Conservation (phyloP, 2,329 filamentous ascomycete species). For the Epichloe coenophiala region DNA sequence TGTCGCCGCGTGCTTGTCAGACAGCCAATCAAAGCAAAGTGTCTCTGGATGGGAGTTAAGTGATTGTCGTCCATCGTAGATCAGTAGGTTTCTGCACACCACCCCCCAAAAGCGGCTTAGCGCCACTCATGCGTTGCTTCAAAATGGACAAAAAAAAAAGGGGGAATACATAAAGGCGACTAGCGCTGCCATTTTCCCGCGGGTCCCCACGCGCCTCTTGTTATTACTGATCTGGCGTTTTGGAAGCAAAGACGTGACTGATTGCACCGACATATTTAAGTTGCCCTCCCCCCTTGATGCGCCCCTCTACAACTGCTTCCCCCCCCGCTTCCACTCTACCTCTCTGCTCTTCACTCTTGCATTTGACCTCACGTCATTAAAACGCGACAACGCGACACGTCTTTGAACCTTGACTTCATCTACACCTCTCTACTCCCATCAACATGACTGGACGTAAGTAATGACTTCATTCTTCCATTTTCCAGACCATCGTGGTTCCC, state of each 20-base stretch:
- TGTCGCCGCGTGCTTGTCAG: no score
- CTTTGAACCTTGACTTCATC: not conserved
- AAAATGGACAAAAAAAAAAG: not conserved
- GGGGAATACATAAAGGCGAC: not conserved
- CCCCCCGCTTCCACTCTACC: constrained; percentile 5
- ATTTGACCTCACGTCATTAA: constrained; percentile 7
- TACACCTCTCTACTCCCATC: constrained; percentile 22
- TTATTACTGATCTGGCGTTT: constrained; percentile 10
- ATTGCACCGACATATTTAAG: constrained; percentile 27
- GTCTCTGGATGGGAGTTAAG: no score
- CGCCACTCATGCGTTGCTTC: not conserved
- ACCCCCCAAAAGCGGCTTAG: constrained; percentile 1
- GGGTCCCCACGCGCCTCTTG: not conserved
- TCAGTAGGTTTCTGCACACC: not conserved
- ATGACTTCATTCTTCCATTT: constrained; percentile 3
- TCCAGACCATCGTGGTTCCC: no score
- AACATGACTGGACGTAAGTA: constrained; percentile 64
- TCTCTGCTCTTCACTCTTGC: constrained; percentile 2
- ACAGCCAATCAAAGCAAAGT: no score
- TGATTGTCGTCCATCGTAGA: no score
- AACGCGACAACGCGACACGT: constrained; percentile 9
- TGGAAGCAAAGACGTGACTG: constrained; percentile 12
- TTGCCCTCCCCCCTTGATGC: constrained; percentile 13
- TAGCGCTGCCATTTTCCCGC: not conserved
- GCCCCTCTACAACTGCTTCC: constrained; percentile 12